These are phyloP conservation scores for Trichoderma atrobrunneum DNA, from an alignment of 2,329 filamentous ascomycete species.

Conservation along the genomic window DNA sequence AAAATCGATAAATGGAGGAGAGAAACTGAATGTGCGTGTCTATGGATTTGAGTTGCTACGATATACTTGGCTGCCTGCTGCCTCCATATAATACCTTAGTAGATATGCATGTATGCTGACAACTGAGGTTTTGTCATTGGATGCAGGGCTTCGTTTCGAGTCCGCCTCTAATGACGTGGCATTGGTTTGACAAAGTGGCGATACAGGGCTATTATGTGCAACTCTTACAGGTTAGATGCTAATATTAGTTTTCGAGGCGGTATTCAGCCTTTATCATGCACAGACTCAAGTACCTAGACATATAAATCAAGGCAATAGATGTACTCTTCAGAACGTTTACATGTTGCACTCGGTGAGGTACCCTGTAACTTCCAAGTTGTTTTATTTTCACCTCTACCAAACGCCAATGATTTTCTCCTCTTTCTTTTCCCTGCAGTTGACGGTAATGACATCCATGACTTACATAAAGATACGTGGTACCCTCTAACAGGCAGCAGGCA, in stretches of 20 bases:
- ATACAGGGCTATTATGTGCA: neutral
- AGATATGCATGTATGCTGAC: neutral
- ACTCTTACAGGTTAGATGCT: neutral
- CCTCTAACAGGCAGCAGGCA: neutral
- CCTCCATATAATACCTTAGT: neutral
- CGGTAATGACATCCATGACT: neutral
- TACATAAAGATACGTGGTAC: neutral
- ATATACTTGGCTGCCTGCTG: neutral
- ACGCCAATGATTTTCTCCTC: neutral
- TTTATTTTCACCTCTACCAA: neutral
- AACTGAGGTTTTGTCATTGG: neutral
- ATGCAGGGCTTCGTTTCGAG: neutral
- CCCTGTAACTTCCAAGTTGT: neutral
- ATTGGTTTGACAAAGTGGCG: neutral
- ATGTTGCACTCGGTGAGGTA: neutral
- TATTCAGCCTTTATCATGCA: neutral
- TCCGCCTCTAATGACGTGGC: conserved; percentile 4
- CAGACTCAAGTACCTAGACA: neutral
- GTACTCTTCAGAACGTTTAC: neutral
- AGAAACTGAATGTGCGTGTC: neutral
- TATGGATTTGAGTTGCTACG: neutral
- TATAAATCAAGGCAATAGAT: neutral
- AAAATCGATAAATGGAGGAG: conserved; percentile 1
- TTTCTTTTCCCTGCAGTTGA: neutral
- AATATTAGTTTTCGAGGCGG: neutral